Percentiles rank a stretch among this genome's conserved stretches.
phyloP scores from a whole-genome alignment of 2,329 filamentous ascomycete species.

The Fusarium sp. region DNA sequence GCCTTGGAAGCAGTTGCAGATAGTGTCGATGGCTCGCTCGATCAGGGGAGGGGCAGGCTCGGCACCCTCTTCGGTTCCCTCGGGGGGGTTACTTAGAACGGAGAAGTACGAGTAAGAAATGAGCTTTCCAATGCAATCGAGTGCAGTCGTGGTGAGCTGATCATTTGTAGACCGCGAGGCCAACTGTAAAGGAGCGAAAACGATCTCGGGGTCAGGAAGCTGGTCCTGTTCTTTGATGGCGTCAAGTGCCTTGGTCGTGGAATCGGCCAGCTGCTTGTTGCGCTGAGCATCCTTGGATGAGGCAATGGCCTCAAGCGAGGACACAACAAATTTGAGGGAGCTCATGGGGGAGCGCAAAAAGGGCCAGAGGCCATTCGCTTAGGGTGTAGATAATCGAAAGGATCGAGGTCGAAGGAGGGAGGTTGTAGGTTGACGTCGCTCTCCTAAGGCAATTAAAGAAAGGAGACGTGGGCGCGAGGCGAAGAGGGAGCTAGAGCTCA shows the following conservation, averaged over 20 bases:
- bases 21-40: conserved; percentile 97
- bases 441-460: conserved; percentile 40
- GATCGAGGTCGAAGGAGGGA: conserved; percentile 17
- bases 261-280: conserved; percentile 85
- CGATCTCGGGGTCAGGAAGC: conserved; percentile 87
- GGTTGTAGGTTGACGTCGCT: conserved; percentile 37
- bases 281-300: conserved; percentile 91
- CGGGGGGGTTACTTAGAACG: conserved; percentile 65
- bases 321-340: conserved; percentile 96
- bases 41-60: conserved; percentile 78
- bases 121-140: conserved; percentile 98
- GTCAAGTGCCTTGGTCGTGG: conserved; percentile 82
- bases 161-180: conserved; percentile 90
- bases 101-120: conserved; percentile 99
- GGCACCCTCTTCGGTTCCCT: conserved; percentile 58
- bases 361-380: conserved; percentile 61
- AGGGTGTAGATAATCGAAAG: conserved; percentile 21
- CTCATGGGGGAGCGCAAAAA: conserved; percentile 75
- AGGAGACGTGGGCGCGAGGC: conserved; percentile 34
- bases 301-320: conserved; percentile 91
- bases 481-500: conserved; percentile 34
- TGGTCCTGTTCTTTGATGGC: conserved; percentile 89
- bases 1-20: conserved; percentile 98
- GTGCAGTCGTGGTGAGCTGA: conserved; percentile 86
- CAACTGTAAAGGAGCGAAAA: conserved; percentile 91